Conservation (phyloP, 148 eudicot species). For the Pouteria glomerata region DNA sequence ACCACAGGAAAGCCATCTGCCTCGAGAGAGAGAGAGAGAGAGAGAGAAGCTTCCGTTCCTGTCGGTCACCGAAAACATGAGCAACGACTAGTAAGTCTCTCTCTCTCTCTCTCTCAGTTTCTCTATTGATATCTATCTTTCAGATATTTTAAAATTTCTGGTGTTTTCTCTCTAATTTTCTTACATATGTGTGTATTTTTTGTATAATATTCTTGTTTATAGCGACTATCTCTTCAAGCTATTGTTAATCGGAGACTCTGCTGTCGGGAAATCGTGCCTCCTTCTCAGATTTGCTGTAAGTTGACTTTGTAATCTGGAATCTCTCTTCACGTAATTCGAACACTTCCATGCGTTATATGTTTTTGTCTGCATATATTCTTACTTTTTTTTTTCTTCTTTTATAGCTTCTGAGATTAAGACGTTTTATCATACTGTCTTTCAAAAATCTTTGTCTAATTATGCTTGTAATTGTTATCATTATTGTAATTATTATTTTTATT, state of each 20-base stretch:
- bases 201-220: slow-evolving; percentile 7
- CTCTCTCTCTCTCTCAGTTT: neutral
- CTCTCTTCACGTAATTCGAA: neutral
- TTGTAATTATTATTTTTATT: neutral
- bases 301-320: neutral
- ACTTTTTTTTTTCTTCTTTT: too few species aligned
- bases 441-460: neutral
- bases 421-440: neutral
- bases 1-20: neutral
- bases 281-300: slow-evolving; percentile 81
- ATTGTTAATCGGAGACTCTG: slow-evolving; percentile 70
- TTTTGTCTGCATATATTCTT: neutral
- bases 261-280: slow-evolving; percentile 82
- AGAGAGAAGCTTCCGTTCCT: neutral
- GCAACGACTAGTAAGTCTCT: slow-evolving; percentile 42
- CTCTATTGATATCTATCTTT: too few species aligned
- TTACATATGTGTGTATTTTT: neutral
- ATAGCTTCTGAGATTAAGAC: neutral
- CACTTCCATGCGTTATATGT: neutral
- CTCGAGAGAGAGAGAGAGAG: neutral
- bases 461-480: neutral
- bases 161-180: neutral
- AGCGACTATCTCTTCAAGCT: slow-evolving; percentile 83
- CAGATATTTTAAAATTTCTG: neutral
- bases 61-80: slow-evolving; percentile 25